These are phyloP conservation scores for Bipolaris zeicola DNA, from an alignment of 2,329 filamentous ascomycete genomes.

Conservation along the genomic window DNA sequence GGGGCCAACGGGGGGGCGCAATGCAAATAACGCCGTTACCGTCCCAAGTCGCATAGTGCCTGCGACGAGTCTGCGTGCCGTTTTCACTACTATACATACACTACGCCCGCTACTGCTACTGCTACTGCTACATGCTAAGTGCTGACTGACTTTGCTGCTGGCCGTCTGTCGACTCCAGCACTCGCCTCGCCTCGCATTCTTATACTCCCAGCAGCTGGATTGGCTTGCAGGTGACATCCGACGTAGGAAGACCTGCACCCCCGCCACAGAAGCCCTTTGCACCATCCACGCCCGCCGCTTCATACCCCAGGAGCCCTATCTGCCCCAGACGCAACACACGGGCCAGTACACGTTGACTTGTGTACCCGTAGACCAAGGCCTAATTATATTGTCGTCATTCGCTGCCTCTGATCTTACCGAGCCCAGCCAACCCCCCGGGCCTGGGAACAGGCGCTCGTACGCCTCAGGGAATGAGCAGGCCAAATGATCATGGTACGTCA, in stretches of 20 bases:
- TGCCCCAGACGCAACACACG: conserved; percentile 11
- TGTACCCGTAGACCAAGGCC: conserved; percentile 14
- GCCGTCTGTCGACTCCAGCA: conserved; percentile 1
- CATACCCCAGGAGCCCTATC: conserved; percentile 12
- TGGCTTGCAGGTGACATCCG: conserved; percentile 19
- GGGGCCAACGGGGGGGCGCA: conserved; percentile 22
- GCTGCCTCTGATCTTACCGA: conserved; percentile 17
- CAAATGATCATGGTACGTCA: conserved; percentile 49
- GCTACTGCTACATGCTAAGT: neutral
- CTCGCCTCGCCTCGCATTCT: conserved; percentile 10
- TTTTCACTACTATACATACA: conserved; percentile 7
- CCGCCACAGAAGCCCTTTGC: conserved; percentile 19
- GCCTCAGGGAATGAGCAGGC: conserved; percentile 49
- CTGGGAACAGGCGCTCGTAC: conserved; percentile 35
- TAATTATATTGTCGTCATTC: conserved; percentile 13
- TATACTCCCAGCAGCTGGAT: conserved; percentile 2
- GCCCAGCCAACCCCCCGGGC: conserved; percentile 24
- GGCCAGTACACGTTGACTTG: conserved; percentile 8
- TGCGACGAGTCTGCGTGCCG: conserved; percentile 12
- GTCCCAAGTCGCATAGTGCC: conserved; percentile 19
- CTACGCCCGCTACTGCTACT: conserved; percentile 2
- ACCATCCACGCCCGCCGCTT: conserved; percentile 18
- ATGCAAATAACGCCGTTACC: conserved; percentile 25
- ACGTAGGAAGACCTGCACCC: conserved; percentile 13
- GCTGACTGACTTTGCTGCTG: neutral